Evolutionary conservation across 176 grass and related monocot species (phyloP).

Genomic region (Hyparrhenia diplandra): DNA sequence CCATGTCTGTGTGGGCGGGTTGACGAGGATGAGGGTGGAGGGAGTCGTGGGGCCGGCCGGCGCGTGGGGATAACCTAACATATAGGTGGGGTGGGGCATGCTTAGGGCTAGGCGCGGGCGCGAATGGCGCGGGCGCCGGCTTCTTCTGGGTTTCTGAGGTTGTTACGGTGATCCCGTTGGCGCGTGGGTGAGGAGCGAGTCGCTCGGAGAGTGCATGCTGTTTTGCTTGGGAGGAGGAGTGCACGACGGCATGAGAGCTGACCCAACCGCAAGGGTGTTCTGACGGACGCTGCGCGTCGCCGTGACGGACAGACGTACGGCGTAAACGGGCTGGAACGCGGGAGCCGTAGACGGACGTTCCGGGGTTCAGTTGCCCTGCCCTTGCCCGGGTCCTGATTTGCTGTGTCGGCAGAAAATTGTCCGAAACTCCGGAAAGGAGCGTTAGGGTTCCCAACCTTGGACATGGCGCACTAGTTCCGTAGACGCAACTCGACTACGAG

Average conservation of each 20-base stretch:
- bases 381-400: too few species aligned
- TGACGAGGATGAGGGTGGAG: slow-evolving; percentile 2
- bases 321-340: too few species aligned
- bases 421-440: too few species aligned
- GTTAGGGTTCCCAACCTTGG: too few species aligned
- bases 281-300: too few species aligned
- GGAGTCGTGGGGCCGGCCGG: slow-evolving; percentile 21
- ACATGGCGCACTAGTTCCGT: not conserved
- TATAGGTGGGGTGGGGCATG: too few species aligned
- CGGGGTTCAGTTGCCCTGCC: too few species aligned
- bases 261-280: too few species aligned
- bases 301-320: too few species aligned
- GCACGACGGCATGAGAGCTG: not conserved
- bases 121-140: not conserved
- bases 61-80: slow-evolving; percentile 30
- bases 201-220: not conserved
- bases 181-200: slow-evolving; percentile 9
- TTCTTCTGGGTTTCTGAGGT: not conserved
- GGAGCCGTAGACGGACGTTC: too few species aligned
- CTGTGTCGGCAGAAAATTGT: too few species aligned
- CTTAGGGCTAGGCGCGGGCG: too few species aligned
- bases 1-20: slow-evolving; percentile 8
- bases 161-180: slow-evolving; percentile 10
- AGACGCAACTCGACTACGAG: not conserved
- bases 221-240: not conserved